Evolutionary conservation across 768 basidiomycete genomes (phyloP).

Genomic region (Podaxis sp.): DNA sequence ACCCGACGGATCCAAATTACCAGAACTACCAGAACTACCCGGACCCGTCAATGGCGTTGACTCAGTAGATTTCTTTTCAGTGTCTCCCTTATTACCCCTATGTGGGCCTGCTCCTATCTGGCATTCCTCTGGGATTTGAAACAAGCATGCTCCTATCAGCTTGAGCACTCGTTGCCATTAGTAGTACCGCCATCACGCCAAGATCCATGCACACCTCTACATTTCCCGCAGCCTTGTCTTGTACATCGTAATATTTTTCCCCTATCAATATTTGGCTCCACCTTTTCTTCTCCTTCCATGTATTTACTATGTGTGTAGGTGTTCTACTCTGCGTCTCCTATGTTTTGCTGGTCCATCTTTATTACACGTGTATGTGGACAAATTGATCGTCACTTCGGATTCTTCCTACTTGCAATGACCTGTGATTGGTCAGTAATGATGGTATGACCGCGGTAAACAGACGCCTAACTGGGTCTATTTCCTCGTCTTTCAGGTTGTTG

Average conservation of each 20-base stretch:
- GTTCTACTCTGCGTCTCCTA: neutral
- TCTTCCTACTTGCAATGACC: neutral
- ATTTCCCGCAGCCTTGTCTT: neutral
- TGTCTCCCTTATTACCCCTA: slow-evolving; percentile 2
- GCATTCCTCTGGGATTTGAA: neutral
- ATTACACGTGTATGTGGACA: neutral
- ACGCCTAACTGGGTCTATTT: neutral
- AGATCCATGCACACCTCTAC: neutral
- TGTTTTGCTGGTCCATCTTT: neutral
- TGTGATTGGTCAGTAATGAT: neutral
- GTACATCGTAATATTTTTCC: neutral
- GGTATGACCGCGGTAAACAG: neutral
- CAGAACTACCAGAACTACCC: slow-evolving; percentile 13
- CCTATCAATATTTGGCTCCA: neutral
- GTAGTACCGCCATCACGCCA: neutral
- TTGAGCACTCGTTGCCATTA: neutral
- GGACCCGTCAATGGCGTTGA: neutral
- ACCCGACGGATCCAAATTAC: slow-evolving; percentile 28
- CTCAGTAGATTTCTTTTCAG: neutral
- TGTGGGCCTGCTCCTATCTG: neutral
- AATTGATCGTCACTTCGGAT: neutral
- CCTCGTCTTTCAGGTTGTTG: neutral
- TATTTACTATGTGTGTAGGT: neutral
- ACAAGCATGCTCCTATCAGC: neutral
- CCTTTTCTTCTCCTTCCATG: neutral